Conservation (phyloP, 805 yeast genomes). For the Sugiyamaella mastotermitis region DNA sequence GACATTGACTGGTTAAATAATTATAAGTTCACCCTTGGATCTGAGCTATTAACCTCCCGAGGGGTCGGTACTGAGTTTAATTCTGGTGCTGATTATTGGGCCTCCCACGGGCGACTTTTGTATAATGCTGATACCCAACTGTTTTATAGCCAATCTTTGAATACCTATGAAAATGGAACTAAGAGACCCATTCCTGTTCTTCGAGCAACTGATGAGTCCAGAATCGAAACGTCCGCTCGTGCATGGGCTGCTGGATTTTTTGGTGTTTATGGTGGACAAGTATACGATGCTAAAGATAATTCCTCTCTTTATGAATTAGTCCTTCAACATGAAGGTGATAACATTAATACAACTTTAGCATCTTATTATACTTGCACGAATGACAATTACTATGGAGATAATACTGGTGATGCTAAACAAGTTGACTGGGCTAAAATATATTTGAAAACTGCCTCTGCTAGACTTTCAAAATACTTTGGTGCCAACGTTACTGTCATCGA, state of each 20-base stretch:
- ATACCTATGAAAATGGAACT: slow-evolving; percentile 29
- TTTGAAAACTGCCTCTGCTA: slow-evolving; percentile 46
- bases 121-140: slow-evolving; percentile 23
- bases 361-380: slow-evolving; percentile 35
- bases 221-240: slow-evolving; percentile 34
- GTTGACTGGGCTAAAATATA: slow-evolving; percentile 37
- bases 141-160: slow-evolving; percentile 26
- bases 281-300: slow-evolving; percentile 23
- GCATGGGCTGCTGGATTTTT: slow-evolving; percentile 42
- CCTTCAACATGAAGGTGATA: slow-evolving; percentile 28
- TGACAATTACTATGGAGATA: slow-evolving; percentile 21
- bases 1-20: slow-evolving; percentile 28
- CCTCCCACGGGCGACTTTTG: slow-evolving; percentile 34
- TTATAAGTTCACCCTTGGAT: slow-evolving; percentile 30
- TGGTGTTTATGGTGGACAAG: slow-evolving; percentile 32
- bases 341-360: slow-evolving; percentile 34
- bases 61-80: slow-evolving; percentile 36
- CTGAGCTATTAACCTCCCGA: slow-evolving; percentile 31
- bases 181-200: slow-evolving; percentile 30
- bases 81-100: slow-evolving; percentile 36
- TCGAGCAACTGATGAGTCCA: slow-evolving; percentile 35
- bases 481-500: slow-evolving; percentile 46
- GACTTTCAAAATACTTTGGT: slow-evolving; percentile 49
- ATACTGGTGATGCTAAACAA: slow-evolving; percentile 25
- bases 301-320: slow-evolving; percentile 30